These are phyloP conservation scores for Trypanosoma cruzi DNA, from an alignment of 208 protist species.

Conservation along the genomic window DNA sequence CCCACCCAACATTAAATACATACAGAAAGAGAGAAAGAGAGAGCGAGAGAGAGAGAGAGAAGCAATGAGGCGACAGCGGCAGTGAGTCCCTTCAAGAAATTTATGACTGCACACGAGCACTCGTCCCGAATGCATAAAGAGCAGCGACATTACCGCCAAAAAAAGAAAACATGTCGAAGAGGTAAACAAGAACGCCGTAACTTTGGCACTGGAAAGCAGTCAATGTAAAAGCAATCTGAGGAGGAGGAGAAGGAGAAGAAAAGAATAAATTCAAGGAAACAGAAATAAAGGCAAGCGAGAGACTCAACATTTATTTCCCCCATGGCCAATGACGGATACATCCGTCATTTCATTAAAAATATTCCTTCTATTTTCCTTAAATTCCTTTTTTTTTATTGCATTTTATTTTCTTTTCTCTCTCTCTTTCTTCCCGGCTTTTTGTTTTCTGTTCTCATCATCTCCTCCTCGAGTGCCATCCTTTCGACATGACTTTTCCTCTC, in stretches of 20 bases:
- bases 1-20: background rate
- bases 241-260: background rate
- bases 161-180: background rate
- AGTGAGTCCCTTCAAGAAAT: background rate
- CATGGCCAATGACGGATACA: background rate
- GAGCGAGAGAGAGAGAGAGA: slow-evolving; percentile 32
- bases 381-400: background rate
- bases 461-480: background rate
- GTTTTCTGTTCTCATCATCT: slow-evolving; percentile 13
- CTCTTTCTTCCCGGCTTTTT: too few relatives aligned
- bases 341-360: background rate
- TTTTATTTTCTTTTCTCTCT: slow-evolving; percentile 22
- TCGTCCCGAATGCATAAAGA: background rate
- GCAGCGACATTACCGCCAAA: too few relatives aligned
- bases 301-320: background rate
- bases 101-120: background rate
- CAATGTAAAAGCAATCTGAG: background rate
- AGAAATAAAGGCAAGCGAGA: background rate
- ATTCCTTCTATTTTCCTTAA: slow-evolving; percentile 1
- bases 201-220: background rate
- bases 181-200: background rate
- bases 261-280: slow-evolving; percentile 26
- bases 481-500: too few relatives aligned
- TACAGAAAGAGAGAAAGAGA: slow-evolving; percentile 14
- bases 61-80: slow-evolving; percentile 1